Evolutionary conservation across 1,139 yeast species (phyloP), one percentile per base, ranked within the genome.

Genomic region (Pichia inconspicua): DNA sequence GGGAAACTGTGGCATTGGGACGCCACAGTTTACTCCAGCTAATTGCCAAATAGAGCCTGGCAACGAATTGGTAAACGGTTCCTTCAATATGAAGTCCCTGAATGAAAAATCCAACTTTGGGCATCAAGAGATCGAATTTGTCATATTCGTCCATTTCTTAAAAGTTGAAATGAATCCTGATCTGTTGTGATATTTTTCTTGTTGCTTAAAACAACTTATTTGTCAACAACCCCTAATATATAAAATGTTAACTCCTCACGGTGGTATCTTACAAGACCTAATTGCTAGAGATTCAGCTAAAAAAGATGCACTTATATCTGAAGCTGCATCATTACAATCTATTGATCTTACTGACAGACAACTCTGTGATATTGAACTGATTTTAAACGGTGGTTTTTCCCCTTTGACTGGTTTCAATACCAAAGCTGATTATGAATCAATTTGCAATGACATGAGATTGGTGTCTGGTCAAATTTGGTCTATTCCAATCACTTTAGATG

Each of bases 341-440:
- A 68, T 84, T 50, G 70, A 69, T 22, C 74, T 90, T 58, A 83
- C 95, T 27, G 92, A 82, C 55, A 84, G 97, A 66, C 97, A 90
- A 67, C 74, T 90, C 52, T 90, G 97, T 69, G 97, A 90, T 68
- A 72, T 90, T 63, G 97, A 90, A 70, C 76, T 90, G 66, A 86
- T 90, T 62, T 72, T 90, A 56, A 85, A 84, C 60, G 97, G 97
- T 66, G 97, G 97, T 6, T 90, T 90, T 65, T 87, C 96, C 43
- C 97, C 97, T 42, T 75, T 90, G 58, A 78, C 80, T 49, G 97
- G 97, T 1, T 90, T 90, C 70, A 71, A 90, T 66, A 80, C 76
- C 62, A 80, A 89, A 69, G 75, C 77, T 52, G 97, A 90, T 67
- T 90, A 90, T 68, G 71, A 77, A 41, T 74, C 84, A 14, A 97